Conservation (phyloP, 768 basidiomycete species). For the Kwoniella sp. region DNA sequence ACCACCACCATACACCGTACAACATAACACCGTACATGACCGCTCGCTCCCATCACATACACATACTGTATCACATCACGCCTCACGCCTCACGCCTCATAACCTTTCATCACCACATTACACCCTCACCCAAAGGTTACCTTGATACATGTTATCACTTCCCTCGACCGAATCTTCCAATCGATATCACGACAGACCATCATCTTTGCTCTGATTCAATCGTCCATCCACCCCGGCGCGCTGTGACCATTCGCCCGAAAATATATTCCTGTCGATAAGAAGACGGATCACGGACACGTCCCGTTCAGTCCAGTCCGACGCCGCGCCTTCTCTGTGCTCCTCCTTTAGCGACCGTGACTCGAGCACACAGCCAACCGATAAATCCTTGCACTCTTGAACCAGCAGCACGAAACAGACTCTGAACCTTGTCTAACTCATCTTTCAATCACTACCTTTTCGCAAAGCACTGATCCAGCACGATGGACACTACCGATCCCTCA, state of each 20-base stretch:
- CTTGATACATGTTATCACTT: no score
- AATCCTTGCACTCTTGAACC: background rate
- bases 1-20: background rate
- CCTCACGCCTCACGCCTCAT: background rate
- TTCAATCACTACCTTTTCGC: background rate
- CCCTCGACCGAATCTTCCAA: no score
- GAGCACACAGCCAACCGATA: background rate
- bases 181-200: no score
- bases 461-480: conserved; percentile 9
- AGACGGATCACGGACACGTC: background rate
- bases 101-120: background rate
- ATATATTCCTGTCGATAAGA: background rate
- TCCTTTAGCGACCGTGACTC: background rate
- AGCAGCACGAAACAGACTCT: background rate
- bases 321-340: conserved; percentile 3
- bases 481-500: conserved; percentile 45
- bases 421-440: background rate
- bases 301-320: background rate
- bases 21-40: background rate
- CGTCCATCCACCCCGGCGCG: no score
- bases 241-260: no score
- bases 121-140: background rate
- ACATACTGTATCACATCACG: no score
- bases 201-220: no score
- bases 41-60: background rate